Percentiles rank a stretch among this genome's conserved stretches.
These are phyloP conservation scores for Lactifluus piperatus DNA, from an alignment of 768 basidiomycete species.

Conservation along the genomic window DNA sequence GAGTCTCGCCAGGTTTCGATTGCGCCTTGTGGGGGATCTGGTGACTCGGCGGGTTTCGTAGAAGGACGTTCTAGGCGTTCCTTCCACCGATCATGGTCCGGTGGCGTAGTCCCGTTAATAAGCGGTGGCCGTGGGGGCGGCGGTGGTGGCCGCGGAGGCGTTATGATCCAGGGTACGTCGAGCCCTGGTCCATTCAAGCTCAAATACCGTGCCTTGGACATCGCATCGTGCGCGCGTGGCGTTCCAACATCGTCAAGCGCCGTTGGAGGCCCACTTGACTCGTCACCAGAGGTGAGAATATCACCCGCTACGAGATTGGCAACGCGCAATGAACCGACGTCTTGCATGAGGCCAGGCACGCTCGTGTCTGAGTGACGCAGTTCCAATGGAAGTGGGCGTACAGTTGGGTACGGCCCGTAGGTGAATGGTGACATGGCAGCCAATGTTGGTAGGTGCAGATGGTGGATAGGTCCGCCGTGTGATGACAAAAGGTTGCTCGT, in stretches of 20 bases:
- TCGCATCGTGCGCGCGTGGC: conserved; percentile 9
- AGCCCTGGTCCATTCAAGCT: conserved; percentile 28
- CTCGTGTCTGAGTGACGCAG: conserved; percentile 22
- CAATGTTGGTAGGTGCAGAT: neutral
- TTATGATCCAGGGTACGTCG: conserved; percentile 27
- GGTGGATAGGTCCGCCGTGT: neutral
- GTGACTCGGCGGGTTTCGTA: neutral
- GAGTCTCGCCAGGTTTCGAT: conserved; percentile 18
- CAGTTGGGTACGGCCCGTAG: conserved; percentile 11
- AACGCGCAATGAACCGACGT: conserved; percentile 38
- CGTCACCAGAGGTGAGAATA: conserved; percentile 27
- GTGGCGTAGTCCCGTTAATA: neutral
- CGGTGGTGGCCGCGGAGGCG: neutral
- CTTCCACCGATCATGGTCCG: conserved; percentile 5
- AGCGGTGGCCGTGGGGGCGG: neutral
- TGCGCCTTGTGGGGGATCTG: neutral
- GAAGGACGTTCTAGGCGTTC: conserved; percentile 13
- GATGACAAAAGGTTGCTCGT: neutral
- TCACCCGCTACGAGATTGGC: conserved; percentile 44
- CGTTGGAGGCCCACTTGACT: conserved; percentile 23
- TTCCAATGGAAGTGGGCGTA: conserved; percentile 22
- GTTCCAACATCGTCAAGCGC: conserved; percentile 21
- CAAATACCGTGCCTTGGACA: conserved; percentile 28
- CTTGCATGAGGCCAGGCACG: conserved; percentile 27
- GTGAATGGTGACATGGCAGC: neutral